Evolutionary conservation across 2,329 filamentous ascomycete species (phyloP).

Genomic region (Neofusicoccum parvum): DNA sequence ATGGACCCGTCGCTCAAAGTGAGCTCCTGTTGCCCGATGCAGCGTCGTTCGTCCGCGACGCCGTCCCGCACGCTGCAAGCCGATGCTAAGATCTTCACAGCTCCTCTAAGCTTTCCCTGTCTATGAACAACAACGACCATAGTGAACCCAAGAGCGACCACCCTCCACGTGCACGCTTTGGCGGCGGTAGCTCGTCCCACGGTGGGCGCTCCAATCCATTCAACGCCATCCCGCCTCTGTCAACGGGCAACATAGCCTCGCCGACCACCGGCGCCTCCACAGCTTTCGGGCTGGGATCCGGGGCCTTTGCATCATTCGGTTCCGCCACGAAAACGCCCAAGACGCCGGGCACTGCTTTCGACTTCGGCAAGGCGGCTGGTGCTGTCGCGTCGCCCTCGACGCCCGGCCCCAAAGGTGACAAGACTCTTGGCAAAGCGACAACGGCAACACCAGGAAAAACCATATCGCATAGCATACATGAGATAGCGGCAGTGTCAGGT

Average conservation of each 20-base stretch:
- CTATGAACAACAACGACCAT: conserved; percentile 65
- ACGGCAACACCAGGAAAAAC: conserved; percentile 10
- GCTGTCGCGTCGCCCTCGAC: conserved; percentile 53
- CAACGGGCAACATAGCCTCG: conserved; percentile 66
- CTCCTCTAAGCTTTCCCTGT: conserved; percentile 87
- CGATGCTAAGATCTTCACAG: conserved; percentile 47
- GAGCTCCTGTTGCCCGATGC: conserved; percentile 39
- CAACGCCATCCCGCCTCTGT: conserved; percentile 71
- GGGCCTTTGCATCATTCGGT: conserved; percentile 95
- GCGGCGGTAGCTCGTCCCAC: conserved; percentile 72
- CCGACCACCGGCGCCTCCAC: conserved; percentile 78
- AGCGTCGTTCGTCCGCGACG: conserved; percentile 24
- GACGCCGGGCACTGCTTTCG: conserved; percentile 77
- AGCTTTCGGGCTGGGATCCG: conserved; percentile 90
- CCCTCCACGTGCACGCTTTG: conserved; percentile 70
- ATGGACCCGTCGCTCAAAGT: conserved; percentile 87
- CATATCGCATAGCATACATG: conserved; percentile 21
- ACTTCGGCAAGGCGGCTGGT: conserved; percentile 64
- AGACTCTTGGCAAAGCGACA: conserved; percentile 27
- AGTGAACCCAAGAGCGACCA: conserved; percentile 54
- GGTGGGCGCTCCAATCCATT: conserved; percentile 77
- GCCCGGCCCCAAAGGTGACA: conserved; percentile 65
- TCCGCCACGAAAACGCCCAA: conserved; percentile 82
- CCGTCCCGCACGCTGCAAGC: conserved; percentile 23
- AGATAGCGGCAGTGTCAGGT: conserved; percentile 42